Percentiles rank a stretch among this genome's conserved stretches.
phyloP scores from a whole-genome alignment of 352 stramenopile species.

The Blastocystis sp. region DNA sequence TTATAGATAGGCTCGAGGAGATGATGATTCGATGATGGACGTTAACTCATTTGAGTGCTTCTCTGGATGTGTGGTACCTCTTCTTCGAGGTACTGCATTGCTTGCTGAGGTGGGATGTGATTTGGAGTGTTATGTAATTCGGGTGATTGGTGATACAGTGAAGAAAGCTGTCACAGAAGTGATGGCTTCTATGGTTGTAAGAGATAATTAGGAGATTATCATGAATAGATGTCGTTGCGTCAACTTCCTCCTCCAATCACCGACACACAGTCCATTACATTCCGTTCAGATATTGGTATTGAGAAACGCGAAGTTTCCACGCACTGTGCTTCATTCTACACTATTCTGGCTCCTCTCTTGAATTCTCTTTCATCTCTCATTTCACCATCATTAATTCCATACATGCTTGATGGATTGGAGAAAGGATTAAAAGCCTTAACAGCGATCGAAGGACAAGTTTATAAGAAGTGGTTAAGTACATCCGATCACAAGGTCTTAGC shows the following conservation, averaged over 20 bases:
- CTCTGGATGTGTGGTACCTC: not conserved
- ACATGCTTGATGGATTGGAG: not conserved
- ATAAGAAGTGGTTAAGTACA: not conserved
- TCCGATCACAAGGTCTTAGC: not conserved
- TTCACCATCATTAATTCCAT: not conserved
- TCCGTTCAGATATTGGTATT: not conserved
- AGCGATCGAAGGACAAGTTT: not conserved
- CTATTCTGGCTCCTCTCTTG: not conserved
- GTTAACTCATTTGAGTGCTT: not conserved
- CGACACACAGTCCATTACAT: not conserved
- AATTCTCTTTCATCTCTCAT: not conserved
- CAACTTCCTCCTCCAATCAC: not conserved
- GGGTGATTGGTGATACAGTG: conserved; percentile 8
- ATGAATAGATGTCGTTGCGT: not conserved
- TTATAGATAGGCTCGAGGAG: not conserved
- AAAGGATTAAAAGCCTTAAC: conserved; percentile 9
- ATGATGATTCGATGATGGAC: not conserved
- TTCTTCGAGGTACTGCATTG: not conserved
- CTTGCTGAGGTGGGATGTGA: conserved; percentile 36
- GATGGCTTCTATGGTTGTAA: not conserved
- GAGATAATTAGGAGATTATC: not conserved
- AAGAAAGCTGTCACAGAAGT: not conserved
- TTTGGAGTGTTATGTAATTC: conserved; percentile 33
- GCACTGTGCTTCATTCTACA: conserved; percentile 4
- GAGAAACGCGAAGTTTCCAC: conserved; percentile 40